Evolutionary conservation across 2,329 filamentous ascomycete genomes (phyloP).

Genomic region (Trematosphaeria pertusa): DNA sequence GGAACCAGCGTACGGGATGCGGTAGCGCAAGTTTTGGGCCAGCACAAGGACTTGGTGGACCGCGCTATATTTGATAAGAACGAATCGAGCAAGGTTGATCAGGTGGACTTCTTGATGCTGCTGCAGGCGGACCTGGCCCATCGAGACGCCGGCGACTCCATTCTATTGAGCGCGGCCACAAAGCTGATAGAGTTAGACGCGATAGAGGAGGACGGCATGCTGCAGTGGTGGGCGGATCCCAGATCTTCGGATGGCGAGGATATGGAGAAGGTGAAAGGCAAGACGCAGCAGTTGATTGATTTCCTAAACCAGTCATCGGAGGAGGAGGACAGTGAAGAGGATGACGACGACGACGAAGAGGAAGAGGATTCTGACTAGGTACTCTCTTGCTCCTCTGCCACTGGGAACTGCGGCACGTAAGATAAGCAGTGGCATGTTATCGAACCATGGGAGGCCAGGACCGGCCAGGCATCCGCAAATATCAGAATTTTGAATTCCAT

Average conservation of each 20-base stretch:
- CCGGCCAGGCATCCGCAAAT: too few species aligned
- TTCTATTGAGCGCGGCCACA: slow-evolving; percentile 81
- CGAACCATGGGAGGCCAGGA: too few species aligned
- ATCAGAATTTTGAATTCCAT: too few species aligned
- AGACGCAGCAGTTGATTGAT: slow-evolving; percentile 80
- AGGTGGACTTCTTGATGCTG: slow-evolving; percentile 83
- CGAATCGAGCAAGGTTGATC: slow-evolving; percentile 65
- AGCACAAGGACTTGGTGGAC: slow-evolving; percentile 66
- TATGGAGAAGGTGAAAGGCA: slow-evolving; percentile 73
- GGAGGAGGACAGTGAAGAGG: slow-evolving; percentile 69
- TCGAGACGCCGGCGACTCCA: slow-evolving; percentile 66
- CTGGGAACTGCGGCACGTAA: too few species aligned
- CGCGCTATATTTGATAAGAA: slow-evolving; percentile 66
- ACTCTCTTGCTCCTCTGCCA: too few species aligned
- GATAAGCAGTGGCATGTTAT: too few species aligned
- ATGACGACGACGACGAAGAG: slow-evolving; percentile 64
- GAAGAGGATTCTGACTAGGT: slow-evolving; percentile 44
- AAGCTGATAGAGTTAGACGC: slow-evolving; percentile 85
- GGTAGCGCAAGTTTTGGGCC: slow-evolving; percentile 50
- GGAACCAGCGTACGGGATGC: slow-evolving; percentile 48
- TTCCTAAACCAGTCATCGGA: slow-evolving; percentile 78
- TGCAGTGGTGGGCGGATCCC: slow-evolving; percentile 86
- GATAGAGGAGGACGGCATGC: slow-evolving; percentile 85
- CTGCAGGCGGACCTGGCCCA: slow-evolving; percentile 80
- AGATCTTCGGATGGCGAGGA: slow-evolving; percentile 71